A percentile compares a stretch with the other conserved stretches of the same genome.
Evolutionary conservation across 177 flowering plant species (phyloP).

Genomic region (Vitis hybrid): DNA sequence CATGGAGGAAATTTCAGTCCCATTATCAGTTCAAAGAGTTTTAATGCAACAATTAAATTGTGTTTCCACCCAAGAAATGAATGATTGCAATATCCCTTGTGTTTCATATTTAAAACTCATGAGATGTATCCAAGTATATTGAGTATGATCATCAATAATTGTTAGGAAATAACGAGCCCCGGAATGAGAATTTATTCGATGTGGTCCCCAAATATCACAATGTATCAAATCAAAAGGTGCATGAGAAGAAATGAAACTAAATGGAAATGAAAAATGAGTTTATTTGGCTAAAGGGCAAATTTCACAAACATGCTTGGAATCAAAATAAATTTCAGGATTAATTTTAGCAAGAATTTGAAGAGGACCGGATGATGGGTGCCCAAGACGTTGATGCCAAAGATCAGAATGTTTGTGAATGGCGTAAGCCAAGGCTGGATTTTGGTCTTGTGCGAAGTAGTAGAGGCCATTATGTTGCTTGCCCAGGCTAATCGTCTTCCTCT

Average conservation of each 20-base stretch:
- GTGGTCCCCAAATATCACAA: background rate
- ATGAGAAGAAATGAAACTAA: background rate
- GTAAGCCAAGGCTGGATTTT: too few species aligned
- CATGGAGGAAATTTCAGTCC: too few species aligned
- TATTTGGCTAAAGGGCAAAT: slow-evolving; percentile 5
- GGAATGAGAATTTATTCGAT: background rate
- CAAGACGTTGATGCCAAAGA: slow-evolving; percentile 18
- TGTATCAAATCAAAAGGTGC: slow-evolving; percentile 15
- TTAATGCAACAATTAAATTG: too few species aligned
- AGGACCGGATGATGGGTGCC: slow-evolving; percentile 4
- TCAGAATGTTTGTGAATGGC: background rate
- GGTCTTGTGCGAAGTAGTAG: too few species aligned
- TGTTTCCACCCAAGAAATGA: too few species aligned
- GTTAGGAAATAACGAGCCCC: slow-evolving; percentile 22
- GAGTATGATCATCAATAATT: slow-evolving; percentile 23
- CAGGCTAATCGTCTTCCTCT: too few species aligned
- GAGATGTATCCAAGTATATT: slow-evolving; percentile 16
- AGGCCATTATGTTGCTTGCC: too few species aligned
- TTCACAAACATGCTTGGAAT: background rate
- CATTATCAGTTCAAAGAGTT: too few species aligned
- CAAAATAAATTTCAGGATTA: background rate
- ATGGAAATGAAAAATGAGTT: slow-evolving; percentile 7
- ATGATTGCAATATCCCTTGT: too few species aligned
- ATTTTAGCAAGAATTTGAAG: background rate
- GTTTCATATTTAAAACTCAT: background rate